These are phyloP conservation scores for Lophiostoma macrostomum DNA, from an alignment of 495 filamentous ascomycete genomes.

Conservation along the genomic window DNA sequence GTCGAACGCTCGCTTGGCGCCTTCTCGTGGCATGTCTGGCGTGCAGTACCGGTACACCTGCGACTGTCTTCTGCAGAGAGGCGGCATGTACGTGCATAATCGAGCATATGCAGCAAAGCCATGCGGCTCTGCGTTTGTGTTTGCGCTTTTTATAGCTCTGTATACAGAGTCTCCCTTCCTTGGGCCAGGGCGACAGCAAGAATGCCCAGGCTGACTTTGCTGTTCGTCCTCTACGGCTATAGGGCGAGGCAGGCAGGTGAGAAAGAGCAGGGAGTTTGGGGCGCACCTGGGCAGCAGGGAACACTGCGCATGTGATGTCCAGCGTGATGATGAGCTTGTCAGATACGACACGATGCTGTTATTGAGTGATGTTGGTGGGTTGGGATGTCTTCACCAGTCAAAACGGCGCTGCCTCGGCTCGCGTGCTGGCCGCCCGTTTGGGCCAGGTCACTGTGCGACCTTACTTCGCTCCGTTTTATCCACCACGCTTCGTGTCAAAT, in stretches of 20 bases:
- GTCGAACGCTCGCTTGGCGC: constrained; percentile 9
- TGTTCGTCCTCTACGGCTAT: too few species aligned
- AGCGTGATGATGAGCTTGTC: constrained; percentile 1
- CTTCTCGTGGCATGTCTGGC: constrained; percentile 6
- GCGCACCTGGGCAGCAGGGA: too few species aligned
- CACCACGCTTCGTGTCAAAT: constrained; percentile 16
- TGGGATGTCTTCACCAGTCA: neutral
- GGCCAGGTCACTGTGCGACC: constrained; percentile 3
- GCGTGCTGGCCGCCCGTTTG: constrained; percentile 16
- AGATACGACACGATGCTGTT: constrained; percentile 1
- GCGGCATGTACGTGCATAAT: constrained; percentile 26
- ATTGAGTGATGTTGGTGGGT: constrained; percentile 14
- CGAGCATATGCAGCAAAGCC: constrained; percentile 19
- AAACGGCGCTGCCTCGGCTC: constrained; percentile 8
- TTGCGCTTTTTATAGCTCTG: constrained; percentile 2
- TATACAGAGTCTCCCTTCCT: neutral
- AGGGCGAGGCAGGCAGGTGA: too few species aligned
- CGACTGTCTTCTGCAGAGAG: constrained; percentile 6
- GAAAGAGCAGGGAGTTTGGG: too few species aligned
- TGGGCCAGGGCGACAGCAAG: neutral
- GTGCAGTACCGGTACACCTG: constrained; percentile 10
- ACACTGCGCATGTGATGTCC: too few species aligned
- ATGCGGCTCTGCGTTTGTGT: constrained; percentile 24
- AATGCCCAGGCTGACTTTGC: neutral
- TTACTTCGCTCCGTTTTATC: constrained; percentile 13